Conservation (phyloP, 352 stramenopile genomes). For the Paralagenidium karlingii region DNA sequence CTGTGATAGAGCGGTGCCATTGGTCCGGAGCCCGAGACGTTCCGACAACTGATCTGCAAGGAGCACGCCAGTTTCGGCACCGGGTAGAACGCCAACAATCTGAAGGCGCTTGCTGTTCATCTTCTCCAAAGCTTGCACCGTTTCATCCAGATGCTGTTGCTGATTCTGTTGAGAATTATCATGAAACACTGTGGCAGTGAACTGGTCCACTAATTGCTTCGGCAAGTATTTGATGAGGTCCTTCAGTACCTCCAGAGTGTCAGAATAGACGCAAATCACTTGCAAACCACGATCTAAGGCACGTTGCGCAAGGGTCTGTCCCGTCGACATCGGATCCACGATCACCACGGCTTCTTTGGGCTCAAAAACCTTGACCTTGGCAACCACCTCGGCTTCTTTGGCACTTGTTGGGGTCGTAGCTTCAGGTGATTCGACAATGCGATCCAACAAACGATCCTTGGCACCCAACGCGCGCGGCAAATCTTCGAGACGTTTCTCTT, state of each 20-base stretch:
- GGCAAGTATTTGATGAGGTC: conserved; percentile 61
- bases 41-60: conserved; percentile 86
- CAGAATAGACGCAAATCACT: conserved; percentile 61
- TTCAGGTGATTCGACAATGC: conserved; percentile 34
- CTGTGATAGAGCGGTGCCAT: conserved; percentile 65
- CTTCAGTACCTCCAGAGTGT: conserved; percentile 61
- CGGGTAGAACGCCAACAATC: conserved; percentile 78
- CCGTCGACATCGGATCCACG: conserved; percentile 93
- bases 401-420: background rate
- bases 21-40: conserved; percentile 75
- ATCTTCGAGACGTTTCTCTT: conserved; percentile 29
- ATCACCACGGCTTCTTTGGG: conserved; percentile 74
- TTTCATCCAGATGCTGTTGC: conserved; percentile 15
- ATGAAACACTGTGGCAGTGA: conserved; percentile 58
- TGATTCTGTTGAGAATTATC: conserved; percentile 20
- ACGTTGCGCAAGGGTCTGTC: conserved; percentile 85
- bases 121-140: conserved; percentile 15
- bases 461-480: no score
- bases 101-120: conserved; percentile 7
- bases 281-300: conserved; percentile 78
- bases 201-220: conserved; percentile 28
- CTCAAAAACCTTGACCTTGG: conserved; percentile 8
- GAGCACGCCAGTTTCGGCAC: conserved; percentile 89
- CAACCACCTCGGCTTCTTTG: conserved; percentile 10
- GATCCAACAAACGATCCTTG: conserved; percentile 26